phyloP scores from a whole-genome alignment of 257 asterid genomes.

The Petunia secreta region DNA sequence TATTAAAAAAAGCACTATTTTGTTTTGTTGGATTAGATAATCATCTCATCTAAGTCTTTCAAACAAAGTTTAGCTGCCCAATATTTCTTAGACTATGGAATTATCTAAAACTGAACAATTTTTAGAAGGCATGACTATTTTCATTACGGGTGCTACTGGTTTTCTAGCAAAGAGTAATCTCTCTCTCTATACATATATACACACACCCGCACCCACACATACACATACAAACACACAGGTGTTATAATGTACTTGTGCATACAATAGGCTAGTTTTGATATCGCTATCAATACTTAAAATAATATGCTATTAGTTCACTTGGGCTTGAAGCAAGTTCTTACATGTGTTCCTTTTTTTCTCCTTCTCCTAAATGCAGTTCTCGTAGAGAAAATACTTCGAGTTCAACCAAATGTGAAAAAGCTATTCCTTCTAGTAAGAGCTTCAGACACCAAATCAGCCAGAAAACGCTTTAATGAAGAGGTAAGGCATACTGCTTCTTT shows the following conservation, averaged over 20 bases:
- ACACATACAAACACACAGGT: too few species aligned
- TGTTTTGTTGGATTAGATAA: neutral
- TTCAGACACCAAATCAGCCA: neutral
- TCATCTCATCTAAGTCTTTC: neutral
- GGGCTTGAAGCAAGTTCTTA: neutral
- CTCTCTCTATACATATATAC: neutral
- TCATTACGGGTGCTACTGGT: conserved; percentile 66
- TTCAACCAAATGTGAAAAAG: conserved; percentile 32
- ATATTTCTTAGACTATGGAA: conserved; percentile 38
- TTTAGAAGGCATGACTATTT: conserved; percentile 54
- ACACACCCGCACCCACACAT: too few species aligned
- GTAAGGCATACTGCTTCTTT: neutral
- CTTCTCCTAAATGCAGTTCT: conserved; percentile 16
- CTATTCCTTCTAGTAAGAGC: conserved; percentile 32
- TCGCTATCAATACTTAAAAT: neutral
- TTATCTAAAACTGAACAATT: conserved; percentile 31
- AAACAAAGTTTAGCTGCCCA: neutral
- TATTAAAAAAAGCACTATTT: neutral
- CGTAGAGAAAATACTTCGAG: conserved; percentile 32
- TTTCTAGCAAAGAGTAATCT: conserved; percentile 55
- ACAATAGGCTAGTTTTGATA: neutral
- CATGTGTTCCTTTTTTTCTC: neutral
- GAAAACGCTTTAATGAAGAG: conserved; percentile 30
- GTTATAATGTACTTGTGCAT: neutral
- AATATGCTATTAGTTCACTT: neutral